Evolutionary conservation across 768 basidiomycete species (phyloP), one percentile per base, ranked within the genome.

Genomic region (Steccherinum ochraceum): DNA sequence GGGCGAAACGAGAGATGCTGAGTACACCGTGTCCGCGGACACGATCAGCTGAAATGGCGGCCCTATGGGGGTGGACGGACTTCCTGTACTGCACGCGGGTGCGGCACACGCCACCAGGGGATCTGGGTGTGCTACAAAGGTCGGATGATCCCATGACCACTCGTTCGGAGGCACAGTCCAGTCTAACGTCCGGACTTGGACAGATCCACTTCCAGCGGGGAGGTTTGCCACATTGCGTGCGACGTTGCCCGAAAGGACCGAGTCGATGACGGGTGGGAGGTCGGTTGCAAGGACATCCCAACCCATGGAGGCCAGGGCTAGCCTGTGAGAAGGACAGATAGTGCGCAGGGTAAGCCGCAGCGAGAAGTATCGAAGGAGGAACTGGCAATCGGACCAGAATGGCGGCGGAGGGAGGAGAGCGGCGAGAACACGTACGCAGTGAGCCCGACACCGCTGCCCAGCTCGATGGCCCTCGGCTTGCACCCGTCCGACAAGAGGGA

Each of bases 11-110:
- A 93, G 81, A 3, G 75, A 68, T 2, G 72, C 59, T 23, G 72
- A 63, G 64, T 93, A 94, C 35, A 93, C 69, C 0, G 93, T 94
- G 66, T 95, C 93, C 48, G 92, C 84, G 11, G 89, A 81, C 48
- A 87, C 64, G 56, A 96, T 83, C 58, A 92, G 72, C 66, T 90
- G 83, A 69, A 85, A 87, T 1, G 82, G 83, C 5, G 83, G 78
- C 16, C 57, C 56, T 12, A 80, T 70, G 40, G 56, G 45, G 16
- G 50, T 54, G 12, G 45, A 41, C n/a, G n/a, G n/a, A n/a, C n/a
- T n/a, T n/a, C n/a, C n/a, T n/a, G n/a, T n/a, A 19, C 49, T 25
- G 21, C 48, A 12, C 11, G 44, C 45, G 21, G 53, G 18, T 12
- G 54, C 45, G 46, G 51, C 20, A 4, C 55, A 48, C 12, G 59